Base-by-base conservation (phyloP, 345 rosid species). In the Aurinia saxatilis region DNA sequence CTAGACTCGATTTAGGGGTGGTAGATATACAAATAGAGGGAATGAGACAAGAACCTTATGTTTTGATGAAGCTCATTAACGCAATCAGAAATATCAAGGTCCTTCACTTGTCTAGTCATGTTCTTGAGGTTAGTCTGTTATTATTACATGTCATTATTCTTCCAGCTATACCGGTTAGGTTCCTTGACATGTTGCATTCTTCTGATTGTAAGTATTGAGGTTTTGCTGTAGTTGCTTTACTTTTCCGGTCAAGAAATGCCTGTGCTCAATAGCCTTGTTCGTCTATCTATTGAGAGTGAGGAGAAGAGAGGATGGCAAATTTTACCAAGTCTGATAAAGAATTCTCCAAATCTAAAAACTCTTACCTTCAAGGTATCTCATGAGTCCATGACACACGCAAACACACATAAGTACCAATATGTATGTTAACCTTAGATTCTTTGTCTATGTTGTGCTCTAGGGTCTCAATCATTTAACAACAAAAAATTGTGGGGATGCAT, bases 311-410 rank as follows among this genome's bases (percentile, higher is more conserved):
- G 65, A 45, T 59, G 65, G 53, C n/a, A 45, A 12, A 17, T 18
- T 9, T 27, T 59, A 15, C 65, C 53, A 33, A 8, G 16, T 33
- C 6, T 59, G 16, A 33, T 59, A 41, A 59, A 45, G 33, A 59
- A 45, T 5, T 59, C 53, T 46, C 65, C 65, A 33, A 45, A 59
- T 45, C 42, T 59, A 4, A 41, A 59, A 45, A 19, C 52, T 45
- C 53, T 59, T 13, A n/a, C 45, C 33, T 59, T 59, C 53, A 18
- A n/a, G 48, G 61, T 39, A 56, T 25, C 36, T 55, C 21, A 55
- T 55, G n/a, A n/a, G n/a, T n/a, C n/a, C n/a, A n/a, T n/a, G n/a
- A 21, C 31, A 27, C 31, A 37, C 10, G 25, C 12, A 56, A 14
- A 6, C 5, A 27, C 31, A 27, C n/a, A n/a, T n/a, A n/a, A n/a